Base-by-base conservation (phyloP, 768 basidiomycete species). In the Chalciporus piperatus region DNA sequence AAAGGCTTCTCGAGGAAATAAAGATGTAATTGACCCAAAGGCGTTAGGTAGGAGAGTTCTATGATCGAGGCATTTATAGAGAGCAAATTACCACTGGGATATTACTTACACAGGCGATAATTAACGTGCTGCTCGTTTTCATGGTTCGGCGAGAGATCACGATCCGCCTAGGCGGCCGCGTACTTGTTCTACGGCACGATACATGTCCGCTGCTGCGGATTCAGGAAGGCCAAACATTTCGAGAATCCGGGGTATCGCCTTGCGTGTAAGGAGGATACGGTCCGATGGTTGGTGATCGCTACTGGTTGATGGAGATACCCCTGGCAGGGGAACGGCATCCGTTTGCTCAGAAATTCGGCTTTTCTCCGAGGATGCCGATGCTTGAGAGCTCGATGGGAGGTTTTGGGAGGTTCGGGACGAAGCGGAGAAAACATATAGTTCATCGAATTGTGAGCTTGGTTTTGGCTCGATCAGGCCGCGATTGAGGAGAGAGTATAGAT, bases 101-200 rank as follows among this genome's bases (percentile, higher is more conserved):
- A 40, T 58, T 53, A 56, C 56, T 61, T 50, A 57, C 57, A 22
- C 35, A 11, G 27, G 16, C 14, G 12, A 48, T 22, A 10, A 12
- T 43, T 48, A 16, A 32, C 49, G 11, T 35, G 9, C 33, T 23
- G 35, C 22, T 23, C 22, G 32, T 16, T 27, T 51, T 56, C 40
- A 37, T 9, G 47, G n/a, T 25, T 28, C 16, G 22, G 39, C 25
- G 16, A 44, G 47, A 44, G 45, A 54, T 20, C 56, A 45, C 37
- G 46, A 55, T 47, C 45, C 23, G 54, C 47, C 49, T 22, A 73
- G 45, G 38, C 78, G 69, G 14, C 61, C 49, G 32, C 59, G 63
- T 44, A 72, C 74, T 64, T 91, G 88, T 52, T 83, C 81, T 12
- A 89, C 64, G 5, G 87, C 89, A 32, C 86, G 79, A 56, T 79